Base-by-base conservation (phyloP, 1,284 basidiomycete genomes). In the Pseudozyma pruni region DNA sequence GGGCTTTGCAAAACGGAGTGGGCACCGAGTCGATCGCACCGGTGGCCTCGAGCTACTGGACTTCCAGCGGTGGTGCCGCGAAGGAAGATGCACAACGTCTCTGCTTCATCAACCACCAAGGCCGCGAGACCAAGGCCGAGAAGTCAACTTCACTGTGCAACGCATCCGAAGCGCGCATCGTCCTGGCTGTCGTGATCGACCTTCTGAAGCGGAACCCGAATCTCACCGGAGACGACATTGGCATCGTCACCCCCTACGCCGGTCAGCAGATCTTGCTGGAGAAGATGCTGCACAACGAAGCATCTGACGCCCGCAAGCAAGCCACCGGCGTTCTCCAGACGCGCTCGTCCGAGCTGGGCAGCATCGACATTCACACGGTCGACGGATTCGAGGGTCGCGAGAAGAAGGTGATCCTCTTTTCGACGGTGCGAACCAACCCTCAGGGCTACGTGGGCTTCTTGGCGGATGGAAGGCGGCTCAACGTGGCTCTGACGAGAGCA, bases 381-480 rank as follows among this genome's bases (percentile, higher is more conserved):
- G 96, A 98, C 84, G 90, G 90, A 53, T 93, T 91, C 82, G 95
- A 98, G 83, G 96, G 96, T 0, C 86, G 96, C 41, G 96, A 99
- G 84, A 98, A 98, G 83, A 92, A 94, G 45, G 93, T 91, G 76
- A 90, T 98, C 62, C 86, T 99, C 69, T 90, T 98, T 54, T 94
- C 92, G 9, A 89, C 98, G 84, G 94, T 97, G 6, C 86, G 93
- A 46, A 92, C 91, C 1, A 51, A 47, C 42, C 47, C 44, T 79
- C 7, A 90, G 90, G 16, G 86, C 87, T 72, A 91, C 93, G 80
- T 96, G 3, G 93, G 97, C 55, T 87, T 99, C 10, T 85, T 98
- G 13, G 92, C 91, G 73, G 96, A 98, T 81, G 95, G 93, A 91
- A 86, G 95, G 40, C 85, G 96, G 32, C 90, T 98, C 86, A 98